These are phyloP conservation scores for Vinca minor DNA, from an alignment of 257 asterid species.

Conservation along the genomic window DNA sequence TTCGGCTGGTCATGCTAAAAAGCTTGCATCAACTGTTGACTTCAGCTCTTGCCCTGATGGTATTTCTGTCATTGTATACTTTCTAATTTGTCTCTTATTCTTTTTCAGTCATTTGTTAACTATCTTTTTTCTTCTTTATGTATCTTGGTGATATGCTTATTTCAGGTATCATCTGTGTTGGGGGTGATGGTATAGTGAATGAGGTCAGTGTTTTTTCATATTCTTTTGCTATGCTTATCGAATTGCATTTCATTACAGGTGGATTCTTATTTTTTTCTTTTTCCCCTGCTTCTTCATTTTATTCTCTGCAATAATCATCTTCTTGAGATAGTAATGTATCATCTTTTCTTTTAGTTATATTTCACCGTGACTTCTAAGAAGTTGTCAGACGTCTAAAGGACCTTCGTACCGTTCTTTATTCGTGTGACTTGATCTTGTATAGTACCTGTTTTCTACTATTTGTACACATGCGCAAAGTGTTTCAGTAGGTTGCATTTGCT, in stretches of 20 bases:
- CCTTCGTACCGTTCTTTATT: not conserved
- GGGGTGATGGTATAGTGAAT: slow-evolving; percentile 96
- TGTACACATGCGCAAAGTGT: not conserved
- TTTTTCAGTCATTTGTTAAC: slow-evolving; percentile 12
- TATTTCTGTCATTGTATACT: slow-evolving; percentile 27
- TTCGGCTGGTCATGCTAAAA: slow-evolving; percentile 96
- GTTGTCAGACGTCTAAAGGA: not conserved
- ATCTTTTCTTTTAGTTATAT: too few species aligned
- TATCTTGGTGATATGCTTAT: slow-evolving; percentile 10
- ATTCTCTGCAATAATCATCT: too few species aligned
- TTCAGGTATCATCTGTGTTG: slow-evolving; percentile 95
- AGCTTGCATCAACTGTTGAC: slow-evolving; percentile 81
- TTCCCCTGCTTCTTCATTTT: not conserved
- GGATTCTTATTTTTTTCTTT: not conserved
- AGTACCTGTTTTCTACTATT: not conserved
- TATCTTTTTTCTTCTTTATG: slow-evolving; percentile 9
- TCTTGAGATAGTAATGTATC: too few species aligned
- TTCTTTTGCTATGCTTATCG: not conserved
- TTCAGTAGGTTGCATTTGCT: not conserved
- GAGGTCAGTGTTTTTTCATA: slow-evolving; percentile 48
- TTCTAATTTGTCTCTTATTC: slow-evolving; percentile 11
- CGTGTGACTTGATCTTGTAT: not conserved
- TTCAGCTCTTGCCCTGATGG: slow-evolving; percentile 98
- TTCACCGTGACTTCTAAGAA: too few species aligned
- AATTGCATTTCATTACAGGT: not conserved